Evolutionary conservation across 2,329 filamentous ascomycete genomes (phyloP).

Genomic region (Shiraia bambusicola): DNA sequence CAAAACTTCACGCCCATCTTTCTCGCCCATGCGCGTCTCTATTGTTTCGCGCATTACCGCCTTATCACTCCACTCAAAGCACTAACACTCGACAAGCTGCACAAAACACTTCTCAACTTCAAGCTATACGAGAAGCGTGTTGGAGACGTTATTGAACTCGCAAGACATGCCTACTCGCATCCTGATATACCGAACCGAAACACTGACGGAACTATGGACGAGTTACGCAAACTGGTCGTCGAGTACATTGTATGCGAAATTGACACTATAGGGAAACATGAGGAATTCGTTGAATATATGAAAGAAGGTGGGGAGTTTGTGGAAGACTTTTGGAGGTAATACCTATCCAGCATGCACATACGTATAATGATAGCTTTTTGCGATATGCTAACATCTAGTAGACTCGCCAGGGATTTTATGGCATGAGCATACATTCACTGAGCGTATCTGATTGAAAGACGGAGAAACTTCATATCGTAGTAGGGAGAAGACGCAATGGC

Average conservation of each 20-base stretch:
- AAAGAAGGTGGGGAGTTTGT: conserved; percentile 28
- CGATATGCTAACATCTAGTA: no score
- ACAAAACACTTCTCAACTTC: conserved; percentile 17
- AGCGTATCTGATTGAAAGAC: no score
- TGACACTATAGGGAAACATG: conserved; percentile 13
- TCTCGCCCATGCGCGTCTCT: conserved; percentile 17
- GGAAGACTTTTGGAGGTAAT: conserved; percentile 26
- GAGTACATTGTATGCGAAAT: conserved; percentile 23
- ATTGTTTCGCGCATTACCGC: conserved; percentile 11
- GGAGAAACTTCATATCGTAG: no score
- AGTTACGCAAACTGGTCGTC: conserved; percentile 16
- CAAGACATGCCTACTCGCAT: conserved; percentile 11
- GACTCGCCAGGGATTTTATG: conserved; percentile 8
- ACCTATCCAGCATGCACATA: no score
- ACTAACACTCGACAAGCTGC: conserved; percentile 17
- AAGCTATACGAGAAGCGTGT: conserved; percentile 10
- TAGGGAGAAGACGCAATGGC: no score
- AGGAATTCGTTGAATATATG: conserved; percentile 16
- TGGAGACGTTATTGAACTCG: conserved; percentile 17
- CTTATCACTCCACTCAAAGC: conserved; percentile 14
- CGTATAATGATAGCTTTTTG: no score
- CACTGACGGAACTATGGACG: conserved; percentile 10
- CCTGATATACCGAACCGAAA: conserved; percentile 12
- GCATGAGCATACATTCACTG: conserved; percentile 1
- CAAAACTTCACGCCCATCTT: conserved; percentile 26